Conservation (phyloP, 192 early-diverging fungal species). For the Umbelopsis ramanniana region DNA sequence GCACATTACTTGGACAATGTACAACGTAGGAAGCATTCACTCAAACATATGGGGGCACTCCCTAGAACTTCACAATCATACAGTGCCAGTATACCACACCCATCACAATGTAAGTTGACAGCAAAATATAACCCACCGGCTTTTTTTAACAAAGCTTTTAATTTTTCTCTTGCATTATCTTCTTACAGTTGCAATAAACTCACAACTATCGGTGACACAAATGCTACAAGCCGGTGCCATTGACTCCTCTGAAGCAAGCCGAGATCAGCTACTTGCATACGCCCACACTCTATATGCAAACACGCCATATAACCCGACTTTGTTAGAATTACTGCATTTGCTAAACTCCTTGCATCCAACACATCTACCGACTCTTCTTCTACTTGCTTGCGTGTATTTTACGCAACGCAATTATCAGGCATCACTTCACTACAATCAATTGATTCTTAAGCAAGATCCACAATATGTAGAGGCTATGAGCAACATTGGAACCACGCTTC, state of each 20-base stretch:
- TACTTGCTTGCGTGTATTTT: constrained; percentile 88
- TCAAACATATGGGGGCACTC: not conserved
- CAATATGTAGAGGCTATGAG: constrained; percentile 91
- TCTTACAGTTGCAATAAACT: not conserved
- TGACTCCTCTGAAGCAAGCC: constrained; percentile 28
- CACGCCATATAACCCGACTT: constrained; percentile 53
- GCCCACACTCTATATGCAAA: constrained; percentile 65
- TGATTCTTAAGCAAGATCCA: constrained; percentile 80
- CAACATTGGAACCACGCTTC: constrained; percentile 89
- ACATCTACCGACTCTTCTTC: constrained; percentile 83
- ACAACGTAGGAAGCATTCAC: not conserved
- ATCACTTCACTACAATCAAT: constrained; percentile 81
- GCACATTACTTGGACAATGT: not conserved
- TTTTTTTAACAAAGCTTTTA: not conserved
- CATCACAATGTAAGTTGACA: constrained; percentile 1
- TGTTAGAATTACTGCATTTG: constrained; percentile 53
- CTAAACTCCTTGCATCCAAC: constrained; percentile 57
- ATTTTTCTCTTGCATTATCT: not conserved
- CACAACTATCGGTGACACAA: not conserved
- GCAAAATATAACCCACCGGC: not conserved
- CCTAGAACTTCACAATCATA: not conserved
- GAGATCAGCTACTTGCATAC: constrained; percentile 65
- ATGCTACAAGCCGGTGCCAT: constrained; percentile 8
- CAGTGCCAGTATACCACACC: not conserved
- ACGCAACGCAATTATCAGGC: constrained; percentile 71